Percentiles rank a stretch among this genome's conserved stretches.
Evolutionary conservation across 495 filamentous ascomycete species (phyloP).

Genomic region (Achaetomiella virescens): DNA sequence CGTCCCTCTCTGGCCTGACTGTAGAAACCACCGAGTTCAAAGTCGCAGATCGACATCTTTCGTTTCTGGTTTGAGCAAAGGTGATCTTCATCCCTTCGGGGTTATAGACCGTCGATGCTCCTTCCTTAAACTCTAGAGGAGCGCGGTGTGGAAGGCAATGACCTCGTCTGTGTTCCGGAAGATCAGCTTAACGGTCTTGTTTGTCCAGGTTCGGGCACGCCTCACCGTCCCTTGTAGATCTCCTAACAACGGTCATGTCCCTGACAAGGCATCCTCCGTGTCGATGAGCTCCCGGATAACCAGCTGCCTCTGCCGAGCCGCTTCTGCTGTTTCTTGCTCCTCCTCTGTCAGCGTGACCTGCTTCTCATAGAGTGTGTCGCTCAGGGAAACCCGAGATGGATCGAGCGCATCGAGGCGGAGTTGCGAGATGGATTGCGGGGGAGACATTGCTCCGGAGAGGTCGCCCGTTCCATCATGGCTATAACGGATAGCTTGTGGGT

Average conservation of each 20-base stretch:
- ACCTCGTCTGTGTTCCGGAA: conserved; percentile 89
- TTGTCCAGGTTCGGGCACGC: conserved; percentile 71
- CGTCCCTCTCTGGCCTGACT: conserved; percentile 32
- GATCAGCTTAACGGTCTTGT: conserved; percentile 76
- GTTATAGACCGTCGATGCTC: conserved; percentile 65
- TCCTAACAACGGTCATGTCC: conserved; percentile 94
- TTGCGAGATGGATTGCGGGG: conserved; percentile 32
- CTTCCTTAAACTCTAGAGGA: conserved; percentile 74
- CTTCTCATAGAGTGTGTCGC: conserved; percentile 12
- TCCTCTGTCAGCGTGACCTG: conserved; percentile 22
- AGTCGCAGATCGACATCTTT: conserved; percentile 31
- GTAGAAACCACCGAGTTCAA: conserved; percentile 22
- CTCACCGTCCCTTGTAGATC: conserved; percentile 90
- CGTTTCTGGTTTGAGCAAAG: conserved; percentile 25
- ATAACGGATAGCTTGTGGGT: conserved; percentile 36
- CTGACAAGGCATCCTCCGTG: conserved; percentile 82
- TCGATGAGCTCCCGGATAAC: conserved; percentile 87
- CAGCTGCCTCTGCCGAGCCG: conserved; percentile 58
- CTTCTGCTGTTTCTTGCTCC: conserved; percentile 37
- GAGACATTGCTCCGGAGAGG: conserved; percentile 22
- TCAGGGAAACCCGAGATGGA: conserved; percentile 13
- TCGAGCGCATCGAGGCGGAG: conserved; percentile 32
- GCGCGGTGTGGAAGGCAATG: conserved; percentile 69
- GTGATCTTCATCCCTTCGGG: conserved; percentile 42
- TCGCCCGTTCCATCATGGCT: conserved; percentile 32